Conservation (phyloP, 164 flowering plant genomes). For the Magnolia changhungtana region DNA sequence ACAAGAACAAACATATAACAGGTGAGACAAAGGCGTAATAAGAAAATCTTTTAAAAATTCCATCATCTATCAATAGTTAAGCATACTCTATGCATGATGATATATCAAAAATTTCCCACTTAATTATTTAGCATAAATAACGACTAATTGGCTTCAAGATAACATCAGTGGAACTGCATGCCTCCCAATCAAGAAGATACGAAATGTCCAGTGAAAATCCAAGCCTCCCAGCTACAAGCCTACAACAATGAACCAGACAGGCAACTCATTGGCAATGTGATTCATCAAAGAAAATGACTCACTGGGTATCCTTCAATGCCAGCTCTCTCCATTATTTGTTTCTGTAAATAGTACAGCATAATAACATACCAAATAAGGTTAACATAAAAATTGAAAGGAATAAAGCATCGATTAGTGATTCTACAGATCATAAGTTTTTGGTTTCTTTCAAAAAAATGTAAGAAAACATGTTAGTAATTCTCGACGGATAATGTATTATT, state of each 20-base stretch:
- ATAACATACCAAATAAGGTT: neutral
- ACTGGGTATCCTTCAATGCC: constrained; percentile 31
- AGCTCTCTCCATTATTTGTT: constrained; percentile 34
- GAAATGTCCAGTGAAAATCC: no score
- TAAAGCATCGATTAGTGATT: neutral
- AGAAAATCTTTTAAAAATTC: no score
- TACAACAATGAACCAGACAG: neutral
- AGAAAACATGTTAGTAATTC: neutral
- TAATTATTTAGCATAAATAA: no score
- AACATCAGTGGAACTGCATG: no score
- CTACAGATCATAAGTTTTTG: neutral
- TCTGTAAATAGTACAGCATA: constrained; percentile 19
- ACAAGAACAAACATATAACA: no score
- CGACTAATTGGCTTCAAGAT: no score
- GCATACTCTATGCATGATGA: no score
- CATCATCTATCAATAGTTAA: no score
- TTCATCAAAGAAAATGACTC: constrained; percentile 17
- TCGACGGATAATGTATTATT: no score
- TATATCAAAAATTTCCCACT: no score
- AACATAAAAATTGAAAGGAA: neutral
- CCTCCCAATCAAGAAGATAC: no score
- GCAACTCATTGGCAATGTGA: neutral
- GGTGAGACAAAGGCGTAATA: no score
- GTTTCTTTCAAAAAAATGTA: neutral
- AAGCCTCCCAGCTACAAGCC: neutral